Evolutionary conservation across 495 filamentous ascomycete species (phyloP), one percentile per base, ranked within the genome.

Genomic region (Penicillium paradoxum): DNA sequence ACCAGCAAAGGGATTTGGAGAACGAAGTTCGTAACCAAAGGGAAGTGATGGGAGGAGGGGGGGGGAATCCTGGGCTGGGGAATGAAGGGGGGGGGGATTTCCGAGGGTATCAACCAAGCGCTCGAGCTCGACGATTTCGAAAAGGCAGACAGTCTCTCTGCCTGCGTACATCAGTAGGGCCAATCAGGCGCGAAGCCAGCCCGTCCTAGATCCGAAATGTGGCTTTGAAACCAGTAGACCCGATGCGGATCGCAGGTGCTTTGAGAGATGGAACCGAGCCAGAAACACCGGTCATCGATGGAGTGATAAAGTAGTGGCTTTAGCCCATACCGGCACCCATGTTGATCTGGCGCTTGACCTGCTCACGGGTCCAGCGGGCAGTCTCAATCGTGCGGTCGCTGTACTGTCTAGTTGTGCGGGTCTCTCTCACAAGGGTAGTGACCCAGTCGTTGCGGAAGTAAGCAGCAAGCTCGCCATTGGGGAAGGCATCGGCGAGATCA

Each of bases 321-420:
- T 72, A 75, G 19, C 71, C 60, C 71, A 73, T 73, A 19, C 64
- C 63, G 53, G 70, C 67, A 24, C 67, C 59, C 60, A 77, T 36
- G 67, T 73, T 79, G 46, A 87, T 81, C 69, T 98, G 93, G 56
- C 89, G 85, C 79, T 96, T 96, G 65, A 97, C 90, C 64, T 96
- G 90, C 75, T 97, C 95, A 33, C 93, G 85, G 52, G 93, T 90
- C 93, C 93, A 98, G 45, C 93, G 86, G 61, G 93, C 93, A 17
- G 92, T 97, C 25, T 97, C 91, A 54, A 90, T 84, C 6, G 93
- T 97, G 45, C 91, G 88, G 15, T 76, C 37, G 61, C 81, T 76
- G 74, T 87, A 96, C 6, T 96, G 90, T 29, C 86, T 83, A 77
- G 92, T 97, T 27, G 80, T 74, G 49, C 89, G 83, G 15, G 87